Base-by-base conservation (phyloP, 1,284 basidiomycete genomes). In the Phylloboletellus chloephorus region DNA sequence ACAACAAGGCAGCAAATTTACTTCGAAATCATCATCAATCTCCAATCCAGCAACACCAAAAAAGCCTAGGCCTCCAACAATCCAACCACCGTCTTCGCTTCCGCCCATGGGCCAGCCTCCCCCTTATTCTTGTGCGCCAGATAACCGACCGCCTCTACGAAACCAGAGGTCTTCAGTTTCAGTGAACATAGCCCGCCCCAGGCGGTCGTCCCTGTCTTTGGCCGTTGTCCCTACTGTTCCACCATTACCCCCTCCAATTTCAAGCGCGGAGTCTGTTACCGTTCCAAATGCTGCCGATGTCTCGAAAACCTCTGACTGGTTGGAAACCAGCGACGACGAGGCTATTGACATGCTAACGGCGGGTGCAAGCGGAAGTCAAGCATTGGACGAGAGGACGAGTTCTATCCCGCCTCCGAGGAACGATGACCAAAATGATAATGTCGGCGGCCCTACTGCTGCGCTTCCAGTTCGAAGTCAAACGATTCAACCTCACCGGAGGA, bases 301-400 rank as follows among this genome's bases (percentile, higher is more conserved):
- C 47, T 60, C 63, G 9, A 79, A 82, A 50, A 59, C 61, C n/a
- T 81, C 81, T 50, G 69, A 84, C 43, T 86, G 83, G 82, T 61
- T 68, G 19, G 76, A 81, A 47, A 65, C 74, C 3, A 88, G 84
- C 52, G 87, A 89, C 48, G 86, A 89, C 37, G 87, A 89, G 60
- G 87, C 84, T 10, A 85, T 89, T 42, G 78, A 86, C 52, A 67
- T 86, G 31, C 75, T 88, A 31, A 81, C 86, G 2, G 86, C 86
- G 8, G 83, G 78, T 11, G 72, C 82, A 7, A 84, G 82, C 47
- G 86, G 86, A 10, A 82, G 83, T 53, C 82, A 82, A 53, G 78
- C 80, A 19, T 60, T 89, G 39, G 87, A 89, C 53, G 86, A 89
- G 58, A 76, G 86, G 21, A 89, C 86, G 0, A 88, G 86, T 57